These are phyloP conservation scores for Mortierella sp. DNA, from an alignment of 371 early-diverging fungal species.

Conservation along the genomic window DNA sequence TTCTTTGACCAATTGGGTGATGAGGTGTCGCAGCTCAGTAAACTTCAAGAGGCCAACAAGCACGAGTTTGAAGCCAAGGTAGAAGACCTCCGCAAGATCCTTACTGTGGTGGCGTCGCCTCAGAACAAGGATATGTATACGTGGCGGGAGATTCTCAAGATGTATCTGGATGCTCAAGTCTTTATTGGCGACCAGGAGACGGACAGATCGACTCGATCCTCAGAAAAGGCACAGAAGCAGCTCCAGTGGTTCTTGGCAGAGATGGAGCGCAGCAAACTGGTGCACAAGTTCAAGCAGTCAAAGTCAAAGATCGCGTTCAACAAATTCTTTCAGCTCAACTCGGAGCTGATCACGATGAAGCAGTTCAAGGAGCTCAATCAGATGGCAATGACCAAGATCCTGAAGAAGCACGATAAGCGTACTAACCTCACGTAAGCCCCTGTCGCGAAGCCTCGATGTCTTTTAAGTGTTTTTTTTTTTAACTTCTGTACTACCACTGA, in stretches of 20 bases:
- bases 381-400: slow-evolving; percentile 82
- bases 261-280: slow-evolving; percentile 51
- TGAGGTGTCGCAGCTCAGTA: slow-evolving; percentile 59
- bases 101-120: slow-evolving; percentile 66
- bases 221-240: slow-evolving; percentile 65
- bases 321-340: slow-evolving; percentile 73
- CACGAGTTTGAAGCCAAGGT: slow-evolving; percentile 61
- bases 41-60: slow-evolving; percentile 55
- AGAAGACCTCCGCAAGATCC: slow-evolving; percentile 57
- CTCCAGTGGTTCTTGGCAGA: slow-evolving; percentile 70
- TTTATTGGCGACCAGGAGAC: slow-evolving; percentile 67
- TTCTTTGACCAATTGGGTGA: slow-evolving; percentile 67
- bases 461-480: slow-evolving; percentile 6
- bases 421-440: slow-evolving; percentile 68
- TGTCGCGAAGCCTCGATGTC: neutral
- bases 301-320: slow-evolving; percentile 64
- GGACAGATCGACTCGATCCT: slow-evolving; percentile 58
- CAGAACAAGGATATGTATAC: slow-evolving; percentile 75
- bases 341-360: slow-evolving; percentile 74
- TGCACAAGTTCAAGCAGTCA: slow-evolving; percentile 39
- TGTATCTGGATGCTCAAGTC: slow-evolving; percentile 78
- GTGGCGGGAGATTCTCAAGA: slow-evolving; percentile 78
- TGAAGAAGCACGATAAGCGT: slow-evolving; percentile 89
- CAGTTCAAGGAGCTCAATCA: slow-evolving; percentile 81
- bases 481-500: slow-evolving; percentile 1